Evolutionary conservation across 495 filamentous ascomycete species (phyloP).

Genomic region (Amorphotheca resinae): DNA sequence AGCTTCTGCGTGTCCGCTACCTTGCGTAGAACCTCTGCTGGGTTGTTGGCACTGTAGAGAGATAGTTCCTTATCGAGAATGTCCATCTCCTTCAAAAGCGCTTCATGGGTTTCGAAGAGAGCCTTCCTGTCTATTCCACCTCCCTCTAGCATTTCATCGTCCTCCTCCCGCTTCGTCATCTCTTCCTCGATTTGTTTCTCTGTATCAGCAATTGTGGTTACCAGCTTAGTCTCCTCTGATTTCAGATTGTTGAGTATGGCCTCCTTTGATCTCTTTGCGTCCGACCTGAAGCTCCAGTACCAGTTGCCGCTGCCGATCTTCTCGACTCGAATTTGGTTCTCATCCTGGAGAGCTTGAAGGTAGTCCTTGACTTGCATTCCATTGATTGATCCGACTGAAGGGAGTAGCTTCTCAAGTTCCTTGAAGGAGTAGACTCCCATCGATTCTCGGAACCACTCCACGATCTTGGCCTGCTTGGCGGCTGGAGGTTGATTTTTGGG

Average conservation of each 20-base stretch:
- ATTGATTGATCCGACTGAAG: slow-evolving; percentile 53
- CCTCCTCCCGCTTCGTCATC: slow-evolving; percentile 28
- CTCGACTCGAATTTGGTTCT: slow-evolving; percentile 55
- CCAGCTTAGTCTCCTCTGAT: slow-evolving; percentile 41
- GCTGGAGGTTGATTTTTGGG: slow-evolving; percentile 47
- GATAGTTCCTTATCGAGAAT: slow-evolving; percentile 30
- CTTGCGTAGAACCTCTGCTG: slow-evolving; percentile 38
- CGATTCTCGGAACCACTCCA: slow-evolving; percentile 50
- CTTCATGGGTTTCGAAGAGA: slow-evolving; percentile 25
- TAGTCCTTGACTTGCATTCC: slow-evolving; percentile 60
- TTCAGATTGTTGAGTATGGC: slow-evolving; percentile 33
- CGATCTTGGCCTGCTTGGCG: slow-evolving; percentile 49
- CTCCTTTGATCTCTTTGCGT: slow-evolving; percentile 38
- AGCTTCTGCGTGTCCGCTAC: slow-evolving; percentile 35
- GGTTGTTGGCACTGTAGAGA: slow-evolving; percentile 38
- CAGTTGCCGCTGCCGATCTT: slow-evolving; percentile 74
- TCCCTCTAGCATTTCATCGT: slow-evolving; percentile 25
- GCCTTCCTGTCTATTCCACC: slow-evolving; percentile 12
- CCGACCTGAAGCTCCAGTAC: slow-evolving; percentile 65
- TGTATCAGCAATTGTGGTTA: slow-evolving; percentile 25
- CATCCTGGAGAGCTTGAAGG: slow-evolving; percentile 50
- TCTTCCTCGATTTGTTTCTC: slow-evolving; percentile 31
- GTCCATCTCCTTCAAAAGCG: slow-evolving; percentile 26
- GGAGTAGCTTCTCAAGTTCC: slow-evolving; percentile 61
- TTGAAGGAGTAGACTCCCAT: slow-evolving; percentile 58